Conservation (phyloP, 352 stramenopile species). For the Phytopythium boreale region DNA sequence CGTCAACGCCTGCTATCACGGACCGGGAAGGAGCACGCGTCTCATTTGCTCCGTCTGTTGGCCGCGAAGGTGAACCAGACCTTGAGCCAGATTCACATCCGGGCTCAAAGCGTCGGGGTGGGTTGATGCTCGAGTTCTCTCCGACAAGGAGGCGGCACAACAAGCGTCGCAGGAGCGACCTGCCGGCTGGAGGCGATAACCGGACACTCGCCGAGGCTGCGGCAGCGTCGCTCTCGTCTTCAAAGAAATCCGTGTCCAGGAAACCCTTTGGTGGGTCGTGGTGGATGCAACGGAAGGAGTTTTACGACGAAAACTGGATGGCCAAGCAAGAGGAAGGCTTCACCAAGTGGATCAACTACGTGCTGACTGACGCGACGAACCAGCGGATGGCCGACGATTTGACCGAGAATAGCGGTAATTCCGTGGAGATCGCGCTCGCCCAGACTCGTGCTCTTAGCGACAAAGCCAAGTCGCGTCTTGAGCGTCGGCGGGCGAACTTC, state of each 20-base stretch:
- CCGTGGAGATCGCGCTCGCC: conserved; percentile 7
- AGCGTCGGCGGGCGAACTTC: conserved; percentile 45
- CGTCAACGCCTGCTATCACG: neutral
- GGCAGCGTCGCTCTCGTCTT: neutral
- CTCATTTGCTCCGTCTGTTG: neutral
- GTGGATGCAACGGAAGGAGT: conserved; percentile 70
- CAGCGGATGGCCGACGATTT: conserved; percentile 34
- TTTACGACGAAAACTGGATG: conserved; percentile 80
- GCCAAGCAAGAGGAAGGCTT: conserved; percentile 76
- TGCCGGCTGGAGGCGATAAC: neutral
- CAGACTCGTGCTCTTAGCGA: neutral
- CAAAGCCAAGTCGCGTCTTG: conserved; percentile 5
- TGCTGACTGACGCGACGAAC: conserved; percentile 55
- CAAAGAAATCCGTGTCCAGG: neutral
- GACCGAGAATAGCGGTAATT: conserved; percentile 13
- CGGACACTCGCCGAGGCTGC: conserved; percentile 4
- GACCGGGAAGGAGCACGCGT: neutral
- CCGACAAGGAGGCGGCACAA: conserved; percentile 17
- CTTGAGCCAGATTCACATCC: neutral
- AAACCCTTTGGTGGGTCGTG: conserved; percentile 45
- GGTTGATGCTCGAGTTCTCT: conserved; percentile 40
- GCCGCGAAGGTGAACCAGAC: neutral
- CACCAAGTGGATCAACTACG: conserved; percentile 88
- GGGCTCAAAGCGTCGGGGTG: conserved; percentile 29
- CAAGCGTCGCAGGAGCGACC: conserved; percentile 1